Percentiles rank a stretch among this genome's conserved stretches.
Conservation (phyloP, 345 rosid species). For the Eucalyptus melliodora region DNA sequence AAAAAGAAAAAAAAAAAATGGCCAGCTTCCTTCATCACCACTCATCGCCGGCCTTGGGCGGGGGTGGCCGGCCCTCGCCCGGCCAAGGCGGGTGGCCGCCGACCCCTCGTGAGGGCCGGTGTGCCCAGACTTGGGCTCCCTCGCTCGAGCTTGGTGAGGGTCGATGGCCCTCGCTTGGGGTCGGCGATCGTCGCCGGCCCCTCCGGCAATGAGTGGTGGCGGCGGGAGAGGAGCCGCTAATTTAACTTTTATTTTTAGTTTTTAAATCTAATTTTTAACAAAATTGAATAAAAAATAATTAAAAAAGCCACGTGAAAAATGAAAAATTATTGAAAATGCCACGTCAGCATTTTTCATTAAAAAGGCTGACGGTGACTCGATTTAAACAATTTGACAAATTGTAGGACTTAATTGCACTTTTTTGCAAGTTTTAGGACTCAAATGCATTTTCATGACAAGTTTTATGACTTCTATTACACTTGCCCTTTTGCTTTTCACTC, state of each 20-base stretch:
- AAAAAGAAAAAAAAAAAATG: too few species aligned
- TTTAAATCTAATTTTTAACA: too few species aligned
- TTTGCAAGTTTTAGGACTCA: fast-evolving
- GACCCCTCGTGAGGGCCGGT: fast-evolving
- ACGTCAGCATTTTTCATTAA: fast-evolving
- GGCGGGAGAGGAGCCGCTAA: fast-evolving
- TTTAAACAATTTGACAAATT: fast-evolving
- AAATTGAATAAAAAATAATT: too few species aligned
- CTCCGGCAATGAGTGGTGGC: fast-evolving
- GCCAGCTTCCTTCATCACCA: fast-evolving
- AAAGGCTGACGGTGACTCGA: fast-evolving
- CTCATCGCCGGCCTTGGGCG: fast-evolving
- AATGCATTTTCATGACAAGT: too few species aligned
- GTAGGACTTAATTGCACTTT: fast-evolving
- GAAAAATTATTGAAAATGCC: too few species aligned
- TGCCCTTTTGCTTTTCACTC: too few species aligned
- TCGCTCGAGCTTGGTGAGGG: fast-evolving
- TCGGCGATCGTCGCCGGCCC: fast-evolving
- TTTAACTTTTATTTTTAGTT: too few species aligned
- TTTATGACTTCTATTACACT: too few species aligned
- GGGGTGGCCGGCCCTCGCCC: fast-evolving
- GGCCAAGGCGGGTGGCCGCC: fast-evolving
- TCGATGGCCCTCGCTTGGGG: fast-evolving
- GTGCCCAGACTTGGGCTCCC: fast-evolving
- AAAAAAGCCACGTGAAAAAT: fast-evolving